Evolutionary conservation across 371 early-diverging fungal genomes (phyloP), one percentile per base, ranked within the genome.

Genomic region (Cokeromyces recurvatus): DNA sequence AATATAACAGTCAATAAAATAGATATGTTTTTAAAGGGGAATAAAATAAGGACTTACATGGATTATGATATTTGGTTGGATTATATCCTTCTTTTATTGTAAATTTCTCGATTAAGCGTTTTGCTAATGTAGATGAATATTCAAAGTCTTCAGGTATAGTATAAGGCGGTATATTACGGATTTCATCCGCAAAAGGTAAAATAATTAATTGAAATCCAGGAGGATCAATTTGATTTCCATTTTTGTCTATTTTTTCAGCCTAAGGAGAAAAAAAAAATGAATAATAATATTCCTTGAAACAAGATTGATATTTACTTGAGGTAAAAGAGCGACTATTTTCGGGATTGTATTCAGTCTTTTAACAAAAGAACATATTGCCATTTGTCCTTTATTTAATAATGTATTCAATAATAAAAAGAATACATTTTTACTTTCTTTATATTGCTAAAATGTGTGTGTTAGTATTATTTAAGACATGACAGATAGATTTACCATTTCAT

Each of bases 101-200:
- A 11, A 27, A 27, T 27, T 11, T 64, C 68, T 45, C 68, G 68
- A 37, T 74, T 66, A 32, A 56, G 56, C 7, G 77, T 40, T 42
- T 70, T 77, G 1, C 64, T 51, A 24, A 83, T 43, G 2, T 4
- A 17, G n/a, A 34, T 15, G 12, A 16, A 4, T 7, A 15, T 38
- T 51, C 43, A 22, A 43, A 22, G 7, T 22, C 24, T 12, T 52
- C 48, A 7, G 44, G 34, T n/a, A 35, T 43, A 8, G 23, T 24
- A 14, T 23, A 16, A 35, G 62, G 68, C 21, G 76, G 74, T 12
- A 74, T 39, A 19, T 60, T 55, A 14, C 89, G 68, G 20, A 82
- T 62, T 52, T 89, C 89, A 48, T 89, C 87, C 15, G 71, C 79
- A 71, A 78, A 89, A 12, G 89, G 89, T 22, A 89, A 54, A 20